Evolutionary conservation across 1,284 basidiomycete genomes (phyloP), one percentile per base, ranked within the genome.

Genomic region (Sporisorium scitamineum): DNA sequence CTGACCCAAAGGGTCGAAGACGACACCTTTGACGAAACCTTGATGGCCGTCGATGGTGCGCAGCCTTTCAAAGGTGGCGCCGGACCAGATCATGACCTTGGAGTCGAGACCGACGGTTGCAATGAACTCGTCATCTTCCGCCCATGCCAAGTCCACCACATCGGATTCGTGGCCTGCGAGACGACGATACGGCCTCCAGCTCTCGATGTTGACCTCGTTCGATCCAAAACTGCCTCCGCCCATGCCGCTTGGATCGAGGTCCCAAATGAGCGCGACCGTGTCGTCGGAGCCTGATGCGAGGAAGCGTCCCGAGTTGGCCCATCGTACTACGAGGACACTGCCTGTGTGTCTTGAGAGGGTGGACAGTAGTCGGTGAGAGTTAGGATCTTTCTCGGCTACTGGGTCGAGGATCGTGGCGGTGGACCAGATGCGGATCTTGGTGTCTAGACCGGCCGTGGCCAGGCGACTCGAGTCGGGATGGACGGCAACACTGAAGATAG

Each of bases 11-110:
- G 97, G 96, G 86, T 99, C 97, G 91, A 95, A 99, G 80, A 94
- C 95, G 54, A 99, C 94, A 59, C 97, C 97, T 86, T 99, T 99
- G 78, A 99, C 95, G 85, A 98, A 98, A 6, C 95, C 95, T 81
- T 94, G 91, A 84, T 99, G 97, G 59, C 91, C 90, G 65, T 94
- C 92, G 34, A 99, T 89, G 82, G 92, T 93, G 51, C 90, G 88
- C 52, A 98, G 85, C 16, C 73, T 47, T n/a, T 84, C 83, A 41
- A 85, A 85, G 18, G 57, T 75, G 64, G 69, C 39, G 47, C 82
- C 83, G 26, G 76, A 78, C 95, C 95, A 99, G 34, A 99, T 91
- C 66, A 95, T 89, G 26, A 97, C 92, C 61, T 91, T 90, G 6
- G 93, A 95, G 85, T 99, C 96, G 60, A 98, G 88, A 1, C 95